phyloP scores from a whole-genome alignment of 2,329 filamentous ascomycete species.

The Fusarium torreyae region DNA sequence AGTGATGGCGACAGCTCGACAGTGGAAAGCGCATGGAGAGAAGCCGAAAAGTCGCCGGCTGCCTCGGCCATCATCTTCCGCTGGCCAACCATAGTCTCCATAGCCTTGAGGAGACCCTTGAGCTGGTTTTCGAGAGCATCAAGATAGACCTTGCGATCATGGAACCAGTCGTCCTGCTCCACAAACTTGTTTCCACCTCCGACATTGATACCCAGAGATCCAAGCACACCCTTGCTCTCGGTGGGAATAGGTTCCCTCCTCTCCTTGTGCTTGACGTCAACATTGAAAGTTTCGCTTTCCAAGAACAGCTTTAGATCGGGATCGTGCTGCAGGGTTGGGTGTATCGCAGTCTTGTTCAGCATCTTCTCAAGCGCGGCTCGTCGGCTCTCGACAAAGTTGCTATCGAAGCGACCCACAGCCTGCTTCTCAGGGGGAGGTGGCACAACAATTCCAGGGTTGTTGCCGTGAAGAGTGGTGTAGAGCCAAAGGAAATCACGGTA shows the following conservation, averaged over 20 bases:
- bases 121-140: slow-evolving; percentile 94
- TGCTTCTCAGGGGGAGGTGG: slow-evolving; percentile 98
- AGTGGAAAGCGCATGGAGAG: slow-evolving; percentile 90
- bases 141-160: slow-evolving; percentile 94
- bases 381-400: slow-evolving; percentile 94
- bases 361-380: slow-evolving; percentile 95
- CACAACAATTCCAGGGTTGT: slow-evolving; percentile 94
- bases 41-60: slow-evolving; percentile 92
- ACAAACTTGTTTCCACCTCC: slow-evolving; percentile 90
- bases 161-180: slow-evolving; percentile 99
- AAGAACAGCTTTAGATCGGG: slow-evolving; percentile 95
- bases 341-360: slow-evolving; percentile 94
- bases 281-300: slow-evolving; percentile 95
- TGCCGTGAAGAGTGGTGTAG: slow-evolving; percentile 93
- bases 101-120: slow-evolving; percentile 90
- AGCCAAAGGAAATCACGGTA: slow-evolving; percentile 99
- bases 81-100: slow-evolving; percentile 92
- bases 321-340: slow-evolving; percentile 93
- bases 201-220: slow-evolving; percentile 84
- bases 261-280: slow-evolving; percentile 98
- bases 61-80: slow-evolving; percentile 95
- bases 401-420: slow-evolving; percentile 94
- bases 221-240: slow-evolving; percentile 95
- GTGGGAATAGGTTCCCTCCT: slow-evolving; percentile 86
- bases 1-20: slow-evolving; percentile 93